Percentiles rank a stretch among this genome's conserved stretches.
These are phyloP conservation scores for Aspergillus sp. DNA, from an alignment of 2,329 filamentous ascomycete species.

Conservation along the genomic window DNA sequence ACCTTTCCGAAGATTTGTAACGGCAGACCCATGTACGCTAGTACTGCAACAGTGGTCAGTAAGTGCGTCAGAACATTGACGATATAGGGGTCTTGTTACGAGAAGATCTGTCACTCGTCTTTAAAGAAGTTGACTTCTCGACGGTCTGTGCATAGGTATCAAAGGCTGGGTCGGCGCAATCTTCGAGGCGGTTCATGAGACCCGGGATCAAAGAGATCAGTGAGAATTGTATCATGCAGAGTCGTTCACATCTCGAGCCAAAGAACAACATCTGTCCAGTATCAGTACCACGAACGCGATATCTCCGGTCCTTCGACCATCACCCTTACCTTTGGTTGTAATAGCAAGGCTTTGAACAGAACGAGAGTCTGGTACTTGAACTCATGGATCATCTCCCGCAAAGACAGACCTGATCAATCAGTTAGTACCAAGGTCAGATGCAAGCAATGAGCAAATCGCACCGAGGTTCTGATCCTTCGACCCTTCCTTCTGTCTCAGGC, in stretches of 20 bases:
- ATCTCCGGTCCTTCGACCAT: background rate
- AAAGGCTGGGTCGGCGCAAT: slow-evolving; percentile 91
- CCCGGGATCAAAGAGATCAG: slow-evolving; percentile 93
- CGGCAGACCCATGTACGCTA: slow-evolving; percentile 92
- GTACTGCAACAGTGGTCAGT: slow-evolving; percentile 49
- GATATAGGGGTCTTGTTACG: slow-evolving; percentile 40
- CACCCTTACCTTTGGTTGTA: slow-evolving; percentile 80
- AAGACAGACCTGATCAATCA: slow-evolving; percentile 54
- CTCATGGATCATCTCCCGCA: slow-evolving; percentile 88
- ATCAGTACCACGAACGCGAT: slow-evolving; percentile 12
- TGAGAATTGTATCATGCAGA: slow-evolving; percentile 99
- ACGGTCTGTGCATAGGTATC: slow-evolving; percentile 75
- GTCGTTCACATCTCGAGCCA: slow-evolving; percentile 86
- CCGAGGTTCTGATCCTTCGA: slow-evolving; percentile 86
- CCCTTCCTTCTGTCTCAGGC: slow-evolving; percentile 61
- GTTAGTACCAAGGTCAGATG: slow-evolving; percentile 9
- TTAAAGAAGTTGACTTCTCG: slow-evolving; percentile 75
- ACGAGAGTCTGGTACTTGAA: slow-evolving; percentile 94
- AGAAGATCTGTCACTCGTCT: slow-evolving; percentile 87
- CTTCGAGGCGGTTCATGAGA: slow-evolving; percentile 84
- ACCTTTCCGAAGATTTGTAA: slow-evolving; percentile 94
- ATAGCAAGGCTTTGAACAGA: slow-evolving; percentile 84
- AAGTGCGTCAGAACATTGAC: background rate
- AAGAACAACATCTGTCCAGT: slow-evolving; percentile 87
- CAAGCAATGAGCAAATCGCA: slow-evolving; percentile 39